Evolutionary conservation across 2,329 filamentous ascomycete species (phyloP), one percentile per base, ranked within the genome.

Genomic region (Leptographium galeiforme): DNA sequence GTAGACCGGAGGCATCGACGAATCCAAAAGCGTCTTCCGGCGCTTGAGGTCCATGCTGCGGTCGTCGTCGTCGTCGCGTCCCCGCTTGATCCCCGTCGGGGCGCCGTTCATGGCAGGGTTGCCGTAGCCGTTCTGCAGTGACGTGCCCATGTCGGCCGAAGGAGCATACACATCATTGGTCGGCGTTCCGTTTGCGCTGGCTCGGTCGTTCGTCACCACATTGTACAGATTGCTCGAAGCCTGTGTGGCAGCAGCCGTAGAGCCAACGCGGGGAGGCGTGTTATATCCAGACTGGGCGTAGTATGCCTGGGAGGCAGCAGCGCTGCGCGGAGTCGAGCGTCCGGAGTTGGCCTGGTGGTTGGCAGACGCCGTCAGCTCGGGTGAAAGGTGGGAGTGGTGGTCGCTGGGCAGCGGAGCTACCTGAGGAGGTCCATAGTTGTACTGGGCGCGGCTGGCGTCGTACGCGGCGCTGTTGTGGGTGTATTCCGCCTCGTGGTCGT

Each of bases 191-290:
- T 87, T 88, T 18, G 78, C 72, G 34, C 74, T 70, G 48, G 73
- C 79, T 32, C 87, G 79, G 56, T 88, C 85, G 64, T 87, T 89
- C 66, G 85, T 90, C 72, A 95, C 89, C 57, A 94, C 85, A 67
- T 83, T 94, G 75, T 95, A 95, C 50, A 95, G 73, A 64, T 82
- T 94, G 72, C 87, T 90, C 1, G 87, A 83, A 4, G 85, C 77
- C 56, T 82, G 75, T 6, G 58, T 55, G 0, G 58, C 55, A 2
- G 57, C 54, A 1, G 57, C 45, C 18, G 56, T 48, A 2, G 73
- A 71, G 54, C 76, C 72, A 3, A 10, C 78, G 74, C 89, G 83
- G 25, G 89, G 89, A 49, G 90, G 85, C 1, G 88, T 90, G 65
- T 75, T 85, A 70, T 94, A 95, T 32, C 83, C 84, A 65, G 75